Evolutionary conservation across 768 basidiomycete genomes (phyloP).

Genomic region (Coprinopsis sp.): DNA sequence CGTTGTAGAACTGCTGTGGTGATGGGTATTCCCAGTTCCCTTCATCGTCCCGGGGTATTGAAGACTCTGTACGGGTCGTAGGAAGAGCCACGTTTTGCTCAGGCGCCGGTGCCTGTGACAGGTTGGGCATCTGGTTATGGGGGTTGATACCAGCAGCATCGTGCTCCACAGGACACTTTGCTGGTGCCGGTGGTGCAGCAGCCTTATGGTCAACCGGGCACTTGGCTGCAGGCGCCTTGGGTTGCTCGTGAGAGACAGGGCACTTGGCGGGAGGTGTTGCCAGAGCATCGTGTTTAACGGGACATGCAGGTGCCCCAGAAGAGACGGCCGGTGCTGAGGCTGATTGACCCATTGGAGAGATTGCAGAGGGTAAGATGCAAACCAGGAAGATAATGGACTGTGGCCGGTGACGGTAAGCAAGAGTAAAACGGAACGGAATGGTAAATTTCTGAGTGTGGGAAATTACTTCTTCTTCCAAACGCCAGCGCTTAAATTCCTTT

Average conservation of each 20-base stretch:
- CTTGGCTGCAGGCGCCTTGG: conserved; percentile 17
- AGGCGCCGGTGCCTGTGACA: conserved; percentile 63
- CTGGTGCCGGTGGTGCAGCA: conserved; percentile 30
- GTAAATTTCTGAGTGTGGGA: too few relatives aligned
- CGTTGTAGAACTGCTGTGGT: conserved; percentile 98
- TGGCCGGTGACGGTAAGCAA: too few relatives aligned
- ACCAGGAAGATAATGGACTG: not conserved
- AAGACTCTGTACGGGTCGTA: conserved; percentile 69
- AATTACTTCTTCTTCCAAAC: too few relatives aligned
- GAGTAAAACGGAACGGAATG: too few relatives aligned
- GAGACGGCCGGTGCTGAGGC: conserved; percentile 32
- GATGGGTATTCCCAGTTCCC: conserved; percentile 92
- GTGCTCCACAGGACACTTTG: conserved; percentile 65
- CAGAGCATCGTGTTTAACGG: conserved; percentile 34
- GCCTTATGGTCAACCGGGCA: conserved; percentile 42
- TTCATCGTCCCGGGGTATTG: conserved; percentile 70
- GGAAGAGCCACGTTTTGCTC: conserved; percentile 60
- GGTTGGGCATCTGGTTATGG: conserved; percentile 86
- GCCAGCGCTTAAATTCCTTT: too few relatives aligned
- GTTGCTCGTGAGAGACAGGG: conserved; percentile 32
- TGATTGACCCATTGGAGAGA: conserved; percentile 40
- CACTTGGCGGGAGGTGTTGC: conserved; percentile 27
- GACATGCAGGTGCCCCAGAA: conserved; percentile 29
- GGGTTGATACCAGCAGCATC: conserved; percentile 46
- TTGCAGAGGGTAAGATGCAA: not conserved